A percentile compares a stretch with the other conserved stretches of the same genome.
Conservation (phyloP, 2,329 filamentous ascomycete species). For the Colletotrichum tamarilloi region DNA sequence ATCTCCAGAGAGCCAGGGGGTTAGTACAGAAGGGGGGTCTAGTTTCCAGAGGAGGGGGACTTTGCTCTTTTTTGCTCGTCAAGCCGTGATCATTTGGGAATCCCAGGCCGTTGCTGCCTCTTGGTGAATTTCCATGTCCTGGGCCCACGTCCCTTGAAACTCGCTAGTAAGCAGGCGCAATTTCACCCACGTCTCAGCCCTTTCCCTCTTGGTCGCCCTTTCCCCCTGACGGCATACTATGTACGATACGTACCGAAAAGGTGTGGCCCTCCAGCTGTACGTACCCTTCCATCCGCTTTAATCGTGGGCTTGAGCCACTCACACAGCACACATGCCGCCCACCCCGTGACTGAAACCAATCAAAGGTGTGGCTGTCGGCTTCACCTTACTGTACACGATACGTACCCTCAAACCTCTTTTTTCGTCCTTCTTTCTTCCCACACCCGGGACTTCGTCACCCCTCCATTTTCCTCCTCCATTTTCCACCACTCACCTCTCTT, state of each 20-base stretch:
- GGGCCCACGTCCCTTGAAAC: conserved; percentile 61
- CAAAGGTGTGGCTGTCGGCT: background rate
- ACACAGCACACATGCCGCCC: background rate
- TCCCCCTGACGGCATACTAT: background rate
- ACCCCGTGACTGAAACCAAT: background rate
- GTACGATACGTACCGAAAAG: conserved; percentile 3
- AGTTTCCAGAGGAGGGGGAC: background rate
- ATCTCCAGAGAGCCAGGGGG: background rate
- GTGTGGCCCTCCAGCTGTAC: no score
- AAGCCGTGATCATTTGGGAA: conserved; percentile 19
- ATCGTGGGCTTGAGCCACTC: background rate
- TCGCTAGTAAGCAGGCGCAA: conserved; percentile 60
- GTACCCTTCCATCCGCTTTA: no score
- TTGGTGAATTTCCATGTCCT: conserved; percentile 22
- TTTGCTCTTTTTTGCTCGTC: background rate
- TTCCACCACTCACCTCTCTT: conserved; percentile 3
- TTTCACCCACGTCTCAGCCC: conserved; percentile 60
- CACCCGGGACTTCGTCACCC: background rate
- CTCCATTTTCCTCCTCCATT: background rate
- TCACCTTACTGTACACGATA: background rate
- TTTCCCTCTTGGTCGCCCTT: conserved; percentile 40
- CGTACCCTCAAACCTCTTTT: background rate
- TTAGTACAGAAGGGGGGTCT: background rate
- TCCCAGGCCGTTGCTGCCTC: conserved; percentile 1
- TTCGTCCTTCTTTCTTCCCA: background rate